Evolutionary conservation across 2,329 filamentous ascomycete genomes (phyloP).

Genomic region (Ustulina deusta): DNA sequence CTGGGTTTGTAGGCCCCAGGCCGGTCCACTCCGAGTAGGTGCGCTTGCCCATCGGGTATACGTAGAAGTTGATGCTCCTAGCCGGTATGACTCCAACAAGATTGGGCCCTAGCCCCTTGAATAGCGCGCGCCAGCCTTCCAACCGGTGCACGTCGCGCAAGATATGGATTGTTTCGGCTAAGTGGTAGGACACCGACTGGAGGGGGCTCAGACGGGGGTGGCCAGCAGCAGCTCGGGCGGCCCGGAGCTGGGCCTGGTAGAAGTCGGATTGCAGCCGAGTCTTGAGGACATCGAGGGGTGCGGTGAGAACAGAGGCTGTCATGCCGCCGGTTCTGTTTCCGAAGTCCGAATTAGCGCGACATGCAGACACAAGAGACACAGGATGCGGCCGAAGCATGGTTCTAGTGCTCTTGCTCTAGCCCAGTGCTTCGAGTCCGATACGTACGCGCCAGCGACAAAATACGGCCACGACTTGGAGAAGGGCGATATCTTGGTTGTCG

Average conservation of each 20-base stretch:
- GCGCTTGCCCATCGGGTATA: constrained; percentile 91
- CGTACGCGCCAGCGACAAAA: constrained; percentile 89
- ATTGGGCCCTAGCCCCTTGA: constrained; percentile 93
- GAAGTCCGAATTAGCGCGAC: constrained; percentile 37
- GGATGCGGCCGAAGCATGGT: constrained; percentile 8
- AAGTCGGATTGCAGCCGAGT: constrained; percentile 94
- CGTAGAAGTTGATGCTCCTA: constrained; percentile 91
- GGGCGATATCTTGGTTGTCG: constrained; percentile 58
- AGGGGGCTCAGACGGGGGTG: constrained; percentile 71
- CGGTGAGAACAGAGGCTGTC: constrained; percentile 91
- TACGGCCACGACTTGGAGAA: constrained; percentile 89
- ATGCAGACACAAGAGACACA: constrained; percentile 5
- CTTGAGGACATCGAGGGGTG: constrained; percentile 92
- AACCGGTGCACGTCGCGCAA: constrained; percentile 81
- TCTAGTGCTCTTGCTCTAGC: not conserved
- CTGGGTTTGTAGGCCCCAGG: constrained; percentile 74
- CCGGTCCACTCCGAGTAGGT: constrained; percentile 82
- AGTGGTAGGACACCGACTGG: constrained; percentile 77
- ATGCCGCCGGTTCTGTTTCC: constrained; percentile 81
- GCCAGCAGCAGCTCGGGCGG: constrained; percentile 71
- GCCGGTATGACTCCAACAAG: constrained; percentile 90
- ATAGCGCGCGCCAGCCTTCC: constrained; percentile 88
- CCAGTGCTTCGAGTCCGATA: constrained; percentile 35
- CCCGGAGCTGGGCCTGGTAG: constrained; percentile 85
- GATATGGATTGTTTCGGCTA: constrained; percentile 88